phyloP scores from a whole-genome alignment of 2,329 filamentous ascomycete species.

The Fusarium sp. region DNA sequence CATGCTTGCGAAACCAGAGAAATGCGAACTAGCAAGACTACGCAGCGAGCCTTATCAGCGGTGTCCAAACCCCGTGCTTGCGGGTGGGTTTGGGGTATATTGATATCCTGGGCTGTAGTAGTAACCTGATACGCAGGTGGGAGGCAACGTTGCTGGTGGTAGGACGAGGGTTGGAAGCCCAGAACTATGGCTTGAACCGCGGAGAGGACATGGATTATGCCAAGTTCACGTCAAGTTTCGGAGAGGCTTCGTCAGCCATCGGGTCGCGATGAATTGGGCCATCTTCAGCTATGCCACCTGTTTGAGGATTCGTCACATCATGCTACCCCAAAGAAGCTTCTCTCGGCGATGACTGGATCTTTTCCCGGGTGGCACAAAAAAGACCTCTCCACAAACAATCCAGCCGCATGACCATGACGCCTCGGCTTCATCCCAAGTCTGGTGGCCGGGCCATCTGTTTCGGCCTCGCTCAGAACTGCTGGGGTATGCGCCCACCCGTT shows the following conservation, averaged over 20 bases:
- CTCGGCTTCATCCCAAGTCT: constrained; percentile 1
- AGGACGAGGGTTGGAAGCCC: not conserved
- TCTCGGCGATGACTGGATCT: constrained; percentile 14
- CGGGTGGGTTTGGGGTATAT: not conserved
- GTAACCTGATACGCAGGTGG: not conserved
- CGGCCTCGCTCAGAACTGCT: constrained; percentile 11
- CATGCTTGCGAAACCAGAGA: not conserved
- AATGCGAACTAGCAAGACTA: not conserved
- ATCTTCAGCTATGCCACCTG: constrained; percentile 1
- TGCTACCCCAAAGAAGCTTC: not conserved
- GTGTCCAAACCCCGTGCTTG: not conserved
- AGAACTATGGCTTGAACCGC: not conserved
- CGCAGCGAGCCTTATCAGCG: not conserved
- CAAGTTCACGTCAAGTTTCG: not conserved
- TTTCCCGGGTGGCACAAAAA: constrained; percentile 10
- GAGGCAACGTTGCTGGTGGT: constrained; percentile 6
- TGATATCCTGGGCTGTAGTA: not conserved
- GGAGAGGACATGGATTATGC: not conserved
- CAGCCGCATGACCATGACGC: constrained; percentile 10
- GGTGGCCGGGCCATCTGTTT: constrained; percentile 24
- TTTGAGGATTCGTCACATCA: constrained; percentile 22
- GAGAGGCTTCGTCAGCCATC: not conserved
- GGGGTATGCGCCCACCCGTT: constrained; percentile 23
- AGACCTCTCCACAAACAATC: constrained; percentile 7
- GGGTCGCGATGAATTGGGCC: not conserved